phyloP scores from a whole-genome alignment of 2,329 filamentous ascomycete species.

The Fusarium cicatricum region DNA sequence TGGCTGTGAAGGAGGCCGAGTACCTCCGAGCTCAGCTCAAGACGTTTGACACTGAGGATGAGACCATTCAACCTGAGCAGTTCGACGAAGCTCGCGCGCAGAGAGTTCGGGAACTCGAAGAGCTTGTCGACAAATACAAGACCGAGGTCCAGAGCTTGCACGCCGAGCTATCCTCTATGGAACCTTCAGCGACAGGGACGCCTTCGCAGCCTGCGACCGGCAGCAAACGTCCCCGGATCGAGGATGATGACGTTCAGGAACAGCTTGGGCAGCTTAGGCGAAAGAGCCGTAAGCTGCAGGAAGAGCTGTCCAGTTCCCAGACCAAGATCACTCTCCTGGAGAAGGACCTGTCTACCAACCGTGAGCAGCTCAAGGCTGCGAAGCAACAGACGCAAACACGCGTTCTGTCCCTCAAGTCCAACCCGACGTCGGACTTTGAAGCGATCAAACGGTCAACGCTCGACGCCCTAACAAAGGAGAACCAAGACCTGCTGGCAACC shows the following conservation, averaged over 20 bases:
- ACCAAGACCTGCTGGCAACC: constrained; percentile 80
- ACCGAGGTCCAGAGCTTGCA: constrained; percentile 79
- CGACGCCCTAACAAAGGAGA: constrained; percentile 80
- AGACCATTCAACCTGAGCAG: constrained; percentile 81
- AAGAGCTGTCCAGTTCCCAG: constrained; percentile 75
- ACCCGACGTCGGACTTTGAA: constrained; percentile 87
- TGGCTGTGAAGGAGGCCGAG: constrained; percentile 92
- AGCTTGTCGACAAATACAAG: constrained; percentile 87
- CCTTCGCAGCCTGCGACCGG: constrained; percentile 54
- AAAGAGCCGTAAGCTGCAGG: constrained; percentile 86
- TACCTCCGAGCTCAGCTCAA: constrained; percentile 93
- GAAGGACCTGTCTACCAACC: constrained; percentile 76
- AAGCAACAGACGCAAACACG: constrained; percentile 77
- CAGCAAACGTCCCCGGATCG: constrained; percentile 70
- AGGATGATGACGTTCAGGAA: constrained; percentile 70
- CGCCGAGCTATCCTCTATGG: constrained; percentile 73
- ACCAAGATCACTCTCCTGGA: constrained; percentile 75
- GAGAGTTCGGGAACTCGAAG: constrained; percentile 82
- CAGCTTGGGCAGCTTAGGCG: constrained; percentile 84
- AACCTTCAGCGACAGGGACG: constrained; percentile 52
- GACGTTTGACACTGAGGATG: constrained; percentile 86
- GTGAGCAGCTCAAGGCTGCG: constrained; percentile 74
- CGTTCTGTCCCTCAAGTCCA: constrained; percentile 86
- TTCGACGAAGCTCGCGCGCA: constrained; percentile 78
- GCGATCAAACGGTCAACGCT: constrained; percentile 85